Conservation (phyloP, 768 basidiomycete species). For the Fistulinella prunicolor region DNA sequence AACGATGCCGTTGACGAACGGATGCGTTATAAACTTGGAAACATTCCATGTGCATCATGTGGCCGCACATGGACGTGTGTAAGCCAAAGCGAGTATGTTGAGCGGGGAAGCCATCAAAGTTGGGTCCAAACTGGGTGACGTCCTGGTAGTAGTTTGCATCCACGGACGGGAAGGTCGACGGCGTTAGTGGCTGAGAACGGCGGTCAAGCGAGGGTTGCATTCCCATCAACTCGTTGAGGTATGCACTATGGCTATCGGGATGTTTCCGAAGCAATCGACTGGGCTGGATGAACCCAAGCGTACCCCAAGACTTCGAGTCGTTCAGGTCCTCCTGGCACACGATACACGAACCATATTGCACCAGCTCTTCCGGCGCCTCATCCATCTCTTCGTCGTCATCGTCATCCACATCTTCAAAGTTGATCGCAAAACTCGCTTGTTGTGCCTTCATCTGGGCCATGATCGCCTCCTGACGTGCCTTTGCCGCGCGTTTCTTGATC, state of each 20-base stretch:
- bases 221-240: slow-evolving; percentile 71
- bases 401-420: slow-evolving; percentile 75
- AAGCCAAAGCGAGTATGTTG: slow-evolving; percentile 81
- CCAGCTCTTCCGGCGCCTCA: slow-evolving; percentile 42
- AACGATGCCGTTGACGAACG: slow-evolving; percentile 80
- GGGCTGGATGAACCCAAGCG: slow-evolving; percentile 83
- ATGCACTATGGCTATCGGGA: slow-evolving; percentile 56
- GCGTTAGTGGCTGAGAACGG: slow-evolving; percentile 20
- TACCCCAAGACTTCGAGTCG: slow-evolving; percentile 70
- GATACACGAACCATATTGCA: slow-evolving; percentile 89
- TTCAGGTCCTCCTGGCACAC: slow-evolving; percentile 96
- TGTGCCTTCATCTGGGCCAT: slow-evolving; percentile 96
- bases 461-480: slow-evolving; percentile 87
- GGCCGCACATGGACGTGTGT: slow-evolving; percentile 85
- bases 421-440: slow-evolving; percentile 81
- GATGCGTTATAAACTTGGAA: slow-evolving; percentile 88
- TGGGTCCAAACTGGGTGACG: slow-evolving; percentile 44
- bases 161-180: slow-evolving; percentile 35
- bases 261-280: slow-evolving; percentile 80
- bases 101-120: slow-evolving; percentile 72
- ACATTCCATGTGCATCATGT: slow-evolving; percentile 96
- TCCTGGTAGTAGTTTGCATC: slow-evolving; percentile 25
- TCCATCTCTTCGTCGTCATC: slow-evolving; percentile 52
- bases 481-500: slow-evolving; percentile 79
- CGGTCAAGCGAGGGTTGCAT: slow-evolving; percentile 68